A percentile compares a stretch with the other conserved stretches of the same genome.
Evolutionary conservation across 176 grass and related monocot genomes (phyloP).

Genomic region (Cymbopogon citratus): DNA sequence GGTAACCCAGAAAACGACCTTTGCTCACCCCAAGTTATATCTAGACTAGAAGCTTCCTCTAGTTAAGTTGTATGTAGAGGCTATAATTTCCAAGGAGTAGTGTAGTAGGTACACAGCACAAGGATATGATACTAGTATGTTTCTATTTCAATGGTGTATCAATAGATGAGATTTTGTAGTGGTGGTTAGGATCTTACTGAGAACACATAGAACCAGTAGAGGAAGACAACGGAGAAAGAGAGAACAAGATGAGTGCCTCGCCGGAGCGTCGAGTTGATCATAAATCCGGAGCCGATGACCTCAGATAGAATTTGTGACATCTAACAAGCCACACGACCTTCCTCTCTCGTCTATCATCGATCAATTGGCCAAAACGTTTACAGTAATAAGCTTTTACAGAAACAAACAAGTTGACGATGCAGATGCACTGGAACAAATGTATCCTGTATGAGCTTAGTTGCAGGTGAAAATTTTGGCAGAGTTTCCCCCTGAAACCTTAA

Average conservation of each 20-base stretch:
- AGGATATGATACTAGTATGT: background rate
- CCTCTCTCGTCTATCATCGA: constrained; percentile 23
- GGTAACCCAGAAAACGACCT: too few species aligned
- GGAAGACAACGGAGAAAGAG: constrained; percentile 89
- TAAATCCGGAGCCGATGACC: constrained; percentile 45
- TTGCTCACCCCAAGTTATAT: background rate
- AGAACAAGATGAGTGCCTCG: constrained; percentile 78
- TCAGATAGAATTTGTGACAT: constrained; percentile 63
- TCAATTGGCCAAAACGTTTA: background rate
- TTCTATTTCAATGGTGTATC: background rate
- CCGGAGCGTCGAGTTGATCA: constrained; percentile 52
- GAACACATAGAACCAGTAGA: constrained; percentile 95
- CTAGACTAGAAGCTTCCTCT: background rate
- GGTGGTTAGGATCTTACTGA: constrained; percentile 33
- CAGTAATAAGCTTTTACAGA: background rate
- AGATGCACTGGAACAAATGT: background rate
- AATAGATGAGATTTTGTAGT: background rate
- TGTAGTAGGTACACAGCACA: background rate
- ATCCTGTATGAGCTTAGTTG: background rate
- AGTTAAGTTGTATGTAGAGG: background rate
- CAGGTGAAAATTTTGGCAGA: background rate
- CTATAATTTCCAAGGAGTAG: constrained; percentile 15
- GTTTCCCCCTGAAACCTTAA: background rate
- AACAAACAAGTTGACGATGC: background rate
- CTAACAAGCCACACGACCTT: constrained; percentile 19